Base-by-base conservation (phyloP, 2,329 filamentous ascomycete species). In the Phoma sp. region DNA sequence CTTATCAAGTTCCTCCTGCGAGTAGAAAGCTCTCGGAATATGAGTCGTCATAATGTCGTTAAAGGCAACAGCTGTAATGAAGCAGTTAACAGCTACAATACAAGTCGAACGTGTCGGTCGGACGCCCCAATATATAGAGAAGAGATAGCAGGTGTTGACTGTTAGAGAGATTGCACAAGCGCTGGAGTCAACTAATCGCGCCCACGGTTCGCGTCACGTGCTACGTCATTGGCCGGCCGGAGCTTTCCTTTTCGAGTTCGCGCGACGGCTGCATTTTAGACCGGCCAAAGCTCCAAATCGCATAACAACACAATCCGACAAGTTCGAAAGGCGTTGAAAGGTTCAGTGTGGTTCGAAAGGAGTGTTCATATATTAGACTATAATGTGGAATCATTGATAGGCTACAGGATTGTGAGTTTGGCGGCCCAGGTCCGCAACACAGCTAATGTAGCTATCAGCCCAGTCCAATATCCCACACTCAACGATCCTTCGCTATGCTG, bases 11-110 rank as follows among this genome's bases (percentile, higher is more conserved):
- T 98, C 93, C 56, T 91, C 88, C 63, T 87, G 80, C 39, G 88
- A 87, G 79, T 98, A 98, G 0, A 91, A 86, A 52, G 84, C 80
- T 53, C 91, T 86, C 43, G 91, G 91, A 39, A 83, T 78, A 39
- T 96, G 83, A 36, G 88, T 88, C 12, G 93, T 90, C 94, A 98
- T 98, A 21, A 27, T 59, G 43, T 15, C n/a, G 24, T 19, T 25
- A 17, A 21, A 35, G 13, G 17, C 15, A 21, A 12, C 24, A 4
- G 12, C 43, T 31, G 37, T 13, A 13, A 31, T 9, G 17, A 33
- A 5, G 5, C 33, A n/a, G 7, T 6, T 8, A 25, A 29, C 7
- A 21, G 29, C 1, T 13, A 15, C 9, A 27, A 12, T 6, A 13
- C 19, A 19, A 21, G 13, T 10, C 4, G 6, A 27, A 4, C 9